Percentiles rank a stretch among this genome's conserved stretches.
Evolutionary conservation across 1,284 basidiomycete genomes (phyloP).

Genomic region (Melanopsichium pennsylvanicum): DNA sequence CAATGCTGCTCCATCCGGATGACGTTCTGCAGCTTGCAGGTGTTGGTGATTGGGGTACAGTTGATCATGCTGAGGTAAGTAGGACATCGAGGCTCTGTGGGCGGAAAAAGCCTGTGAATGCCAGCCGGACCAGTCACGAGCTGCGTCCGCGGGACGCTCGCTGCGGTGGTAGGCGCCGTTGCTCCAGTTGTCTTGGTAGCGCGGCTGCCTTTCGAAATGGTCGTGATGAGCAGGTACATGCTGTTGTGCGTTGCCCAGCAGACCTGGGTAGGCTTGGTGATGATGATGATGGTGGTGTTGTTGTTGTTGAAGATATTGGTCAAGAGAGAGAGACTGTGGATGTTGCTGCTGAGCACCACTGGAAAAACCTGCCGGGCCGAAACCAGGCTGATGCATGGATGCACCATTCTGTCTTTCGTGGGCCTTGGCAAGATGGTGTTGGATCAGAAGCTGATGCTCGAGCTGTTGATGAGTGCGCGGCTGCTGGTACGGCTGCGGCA

Average conservation of each 20-base stretch:
- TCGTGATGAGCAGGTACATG: background rate
- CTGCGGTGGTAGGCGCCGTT: conserved; percentile 10
- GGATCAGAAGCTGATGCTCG: conserved; percentile 50
- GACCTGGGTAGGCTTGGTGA: conserved; percentile 7
- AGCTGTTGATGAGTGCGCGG: conserved; percentile 48
- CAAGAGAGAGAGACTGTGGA: conserved; percentile 11
- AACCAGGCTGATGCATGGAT: conserved; percentile 9
- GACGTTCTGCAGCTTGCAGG: conserved; percentile 13
- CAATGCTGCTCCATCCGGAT: conserved; percentile 12
- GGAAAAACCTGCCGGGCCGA: background rate
- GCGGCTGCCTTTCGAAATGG: conserved; percentile 7
- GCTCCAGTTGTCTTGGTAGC: conserved; percentile 23
- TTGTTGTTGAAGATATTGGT: conserved; percentile 13
- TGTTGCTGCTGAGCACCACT: conserved; percentile 8
- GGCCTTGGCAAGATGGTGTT: conserved; percentile 49
- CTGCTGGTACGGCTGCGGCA: conserved; percentile 23
- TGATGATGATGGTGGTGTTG: conserved; percentile 11
- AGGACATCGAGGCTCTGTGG: conserved; percentile 18
- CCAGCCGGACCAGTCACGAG: conserved; percentile 22
- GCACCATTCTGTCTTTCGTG: conserved; percentile 25
- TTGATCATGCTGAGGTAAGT: conserved; percentile 12
- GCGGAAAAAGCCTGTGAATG: conserved; percentile 9
- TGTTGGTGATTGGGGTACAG: conserved; percentile 6
- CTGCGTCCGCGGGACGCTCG: conserved; percentile 6
- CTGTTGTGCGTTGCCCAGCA: conserved; percentile 1